Evolutionary conservation across 345 rosid genomes (phyloP), one percentile per base, ranked within the genome.

Genomic region (Dimocarpus longan): DNA sequence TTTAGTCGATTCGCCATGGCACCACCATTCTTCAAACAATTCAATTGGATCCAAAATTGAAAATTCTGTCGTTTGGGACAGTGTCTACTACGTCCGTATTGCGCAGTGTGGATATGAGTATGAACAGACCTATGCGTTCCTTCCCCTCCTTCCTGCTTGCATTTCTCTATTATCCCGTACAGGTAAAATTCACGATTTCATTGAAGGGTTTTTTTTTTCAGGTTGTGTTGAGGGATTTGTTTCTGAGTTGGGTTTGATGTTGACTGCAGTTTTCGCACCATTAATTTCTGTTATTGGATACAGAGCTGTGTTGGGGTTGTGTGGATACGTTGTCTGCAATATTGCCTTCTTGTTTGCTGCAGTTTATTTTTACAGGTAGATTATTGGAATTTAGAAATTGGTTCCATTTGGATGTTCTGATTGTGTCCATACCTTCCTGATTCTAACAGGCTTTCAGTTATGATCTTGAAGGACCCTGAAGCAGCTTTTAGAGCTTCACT

Each of bases 41-140:
- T 68, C 74, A 70, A 62, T 91, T 16, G 85, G 87, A 24, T 86
- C 83, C 62, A 81, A 81, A 16, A 84, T 95, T 18, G 90, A 92
- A 71, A 81, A 81, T 46, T 79, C 91, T 71, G 46, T 94, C 22
- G 98, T 95, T 0, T 95, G 99, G 99, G 99, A 95, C 83, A 82
- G 97, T 1, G 98, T 94, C 48, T 94, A 88, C 84, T 96, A 89
- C 66, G 84, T 94, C 52, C 85, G 94, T 15, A 96, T 94, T 26
- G 89, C 97, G 3, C 81, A 96, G 77, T 96, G 99, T 64, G 95
- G 98, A 1, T 96, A 93, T 68, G 97, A 96, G 88, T 93, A 94
- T 64, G 99, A 94, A 87, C 99, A 94, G 90, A 76, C 85, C 52
- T 96, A 89, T 64, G 98, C 99, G 46, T 96, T 96, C 89, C 84